A percentile compares a stretch with the other conserved stretches of the same genome.
phyloP scores from a whole-genome alignment of 441 rosid species.

The Bruguiera hainesii region DNA sequence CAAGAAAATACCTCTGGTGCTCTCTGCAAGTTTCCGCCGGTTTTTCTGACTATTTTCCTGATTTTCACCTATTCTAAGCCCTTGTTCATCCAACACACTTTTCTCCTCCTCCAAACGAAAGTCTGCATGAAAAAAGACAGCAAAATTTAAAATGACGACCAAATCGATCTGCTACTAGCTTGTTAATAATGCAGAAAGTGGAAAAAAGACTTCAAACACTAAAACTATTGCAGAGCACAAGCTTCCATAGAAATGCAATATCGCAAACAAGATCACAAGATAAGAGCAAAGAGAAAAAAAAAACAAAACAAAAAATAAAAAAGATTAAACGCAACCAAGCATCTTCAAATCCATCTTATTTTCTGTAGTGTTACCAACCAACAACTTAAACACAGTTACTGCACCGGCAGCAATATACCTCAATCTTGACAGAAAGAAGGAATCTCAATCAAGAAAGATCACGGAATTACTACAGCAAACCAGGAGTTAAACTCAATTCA shows the following conservation, averaged over 20 bases:
- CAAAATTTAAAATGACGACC: background rate
- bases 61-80: conserved; percentile 92
- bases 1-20: conserved; percentile 75
- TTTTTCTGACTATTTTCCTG: conserved; percentile 96
- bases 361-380: too few species aligned
- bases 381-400: too few species aligned
- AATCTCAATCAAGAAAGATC: too few species aligned
- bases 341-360: too few species aligned
- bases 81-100: conserved; percentile 87
- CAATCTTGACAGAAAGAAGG: too few species aligned
- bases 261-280: background rate
- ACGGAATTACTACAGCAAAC: too few species aligned
- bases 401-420: too few species aligned
- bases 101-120: conserved; percentile 97
- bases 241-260: background rate
- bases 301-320: too few species aligned
- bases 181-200: background rate
- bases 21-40: conserved; percentile 97
- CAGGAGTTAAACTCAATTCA: too few species aligned
- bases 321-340: too few species aligned
- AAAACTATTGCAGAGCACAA: background rate
- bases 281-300: background rate
- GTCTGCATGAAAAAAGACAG: conserved; percentile 38
- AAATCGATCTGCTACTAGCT: background rate
- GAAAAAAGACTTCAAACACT: background rate